Evolutionary conservation across 1,284 basidiomycete species (phyloP).

Genomic region (Ceraceosorus guamensis): DNA sequence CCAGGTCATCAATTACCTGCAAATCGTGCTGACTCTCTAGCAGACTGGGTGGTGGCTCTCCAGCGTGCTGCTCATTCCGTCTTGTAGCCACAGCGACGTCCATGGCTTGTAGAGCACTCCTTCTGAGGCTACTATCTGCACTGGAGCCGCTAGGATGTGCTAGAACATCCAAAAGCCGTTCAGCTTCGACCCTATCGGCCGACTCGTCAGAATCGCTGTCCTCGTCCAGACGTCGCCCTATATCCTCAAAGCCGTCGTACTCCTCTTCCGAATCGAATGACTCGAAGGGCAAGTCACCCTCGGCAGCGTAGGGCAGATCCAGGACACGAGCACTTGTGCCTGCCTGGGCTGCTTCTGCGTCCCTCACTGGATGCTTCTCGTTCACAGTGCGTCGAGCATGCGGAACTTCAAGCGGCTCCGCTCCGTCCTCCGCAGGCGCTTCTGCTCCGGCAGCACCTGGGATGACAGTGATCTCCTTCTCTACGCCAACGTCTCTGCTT

Average conservation of each 20-base stretch:
- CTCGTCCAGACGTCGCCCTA: slow-evolving; percentile 4
- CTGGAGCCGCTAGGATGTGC: not conserved
- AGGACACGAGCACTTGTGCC: too few species aligned
- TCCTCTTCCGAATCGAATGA: slow-evolving; percentile 10
- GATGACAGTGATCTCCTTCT: slow-evolving; percentile 26
- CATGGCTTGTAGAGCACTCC: slow-evolving; percentile 7
- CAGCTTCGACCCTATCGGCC: not conserved
- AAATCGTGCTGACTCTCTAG: slow-evolving; percentile 31
- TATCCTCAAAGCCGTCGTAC: slow-evolving; percentile 21
- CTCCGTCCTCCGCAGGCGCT: slow-evolving; percentile 2
- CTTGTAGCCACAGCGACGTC: slow-evolving; percentile 20
- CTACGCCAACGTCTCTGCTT: slow-evolving; percentile 26
- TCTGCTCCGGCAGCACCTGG: slow-evolving; percentile 37
- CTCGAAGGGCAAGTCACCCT: slow-evolving; percentile 1
- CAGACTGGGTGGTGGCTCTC: slow-evolving; percentile 31
- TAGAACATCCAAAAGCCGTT: not conserved
- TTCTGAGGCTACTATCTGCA: not conserved
- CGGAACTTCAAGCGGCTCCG: too few species aligned
- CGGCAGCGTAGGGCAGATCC: not conserved
- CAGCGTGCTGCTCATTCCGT: too few species aligned
- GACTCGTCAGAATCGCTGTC: slow-evolving; percentile 1
- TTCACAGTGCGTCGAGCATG: too few species aligned
- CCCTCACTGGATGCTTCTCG: not conserved
- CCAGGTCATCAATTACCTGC: too few species aligned
- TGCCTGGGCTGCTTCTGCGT: too few species aligned